phyloP scores from a whole-genome alignment of 176 grass and related monocot species.

The Dendrocalamus sinicus region DNA sequence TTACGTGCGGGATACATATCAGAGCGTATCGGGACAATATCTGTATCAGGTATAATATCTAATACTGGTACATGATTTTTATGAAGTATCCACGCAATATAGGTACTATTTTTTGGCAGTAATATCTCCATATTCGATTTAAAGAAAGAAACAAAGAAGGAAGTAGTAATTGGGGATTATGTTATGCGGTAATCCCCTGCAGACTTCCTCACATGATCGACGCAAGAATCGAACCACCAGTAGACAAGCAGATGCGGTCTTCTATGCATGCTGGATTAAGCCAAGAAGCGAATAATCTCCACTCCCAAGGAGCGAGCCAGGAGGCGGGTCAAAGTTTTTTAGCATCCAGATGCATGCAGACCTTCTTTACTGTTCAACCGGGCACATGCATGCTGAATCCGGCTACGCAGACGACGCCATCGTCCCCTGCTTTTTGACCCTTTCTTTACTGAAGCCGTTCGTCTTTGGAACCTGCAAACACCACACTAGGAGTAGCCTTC shows the following conservation, averaged over 20 bases:
- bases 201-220: neutral
- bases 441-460: neutral
- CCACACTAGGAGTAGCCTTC: neutral
- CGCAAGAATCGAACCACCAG: neutral
- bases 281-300: conserved; percentile 34
- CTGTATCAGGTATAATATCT: too few species aligned
- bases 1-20: too few species aligned
- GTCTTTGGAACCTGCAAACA: conserved; percentile 12
- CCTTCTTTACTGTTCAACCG: neutral
- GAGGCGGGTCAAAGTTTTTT: conserved; percentile 36
- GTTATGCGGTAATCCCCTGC: neutral
- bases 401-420: neutral
- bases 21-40: too few species aligned
- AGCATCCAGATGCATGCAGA: neutral
- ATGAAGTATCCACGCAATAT: too few species aligned
- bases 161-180: neutral
- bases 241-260: conserved; percentile 29
- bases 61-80: too few species aligned
- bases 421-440: neutral
- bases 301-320: neutral
- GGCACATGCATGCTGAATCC: conserved; percentile 16
- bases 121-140: too few species aligned
- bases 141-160: too few species aligned
- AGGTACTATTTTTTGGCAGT: too few species aligned
- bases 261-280: conserved; percentile 14